These are phyloP conservation scores for Phytophthora citrophthora DNA, from an alignment of 352 stramenopile genomes.

Conservation along the genomic window DNA sequence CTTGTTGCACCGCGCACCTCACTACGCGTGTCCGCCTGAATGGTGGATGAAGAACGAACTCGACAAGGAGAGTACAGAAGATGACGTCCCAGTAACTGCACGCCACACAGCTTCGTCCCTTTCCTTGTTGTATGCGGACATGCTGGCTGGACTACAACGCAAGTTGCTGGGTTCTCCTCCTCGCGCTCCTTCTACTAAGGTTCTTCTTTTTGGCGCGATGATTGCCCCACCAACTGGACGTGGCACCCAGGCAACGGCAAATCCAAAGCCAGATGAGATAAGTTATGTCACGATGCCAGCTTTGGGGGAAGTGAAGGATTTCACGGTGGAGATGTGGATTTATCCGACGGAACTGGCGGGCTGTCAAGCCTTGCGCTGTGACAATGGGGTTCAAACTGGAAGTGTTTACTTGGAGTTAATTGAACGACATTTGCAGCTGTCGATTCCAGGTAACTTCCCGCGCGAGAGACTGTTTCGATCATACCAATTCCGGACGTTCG, in stretches of 20 bases:
- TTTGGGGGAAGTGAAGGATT: slow-evolving; percentile 66
- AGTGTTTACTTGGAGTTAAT: slow-evolving; percentile 82
- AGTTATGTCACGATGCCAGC: slow-evolving; percentile 74
- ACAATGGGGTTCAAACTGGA: slow-evolving; percentile 74
- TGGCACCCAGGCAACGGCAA: slow-evolving; percentile 22
- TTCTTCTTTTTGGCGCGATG: slow-evolving; percentile 68
- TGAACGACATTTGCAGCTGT: slow-evolving; percentile 66
- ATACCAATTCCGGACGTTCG: slow-evolving; percentile 57
- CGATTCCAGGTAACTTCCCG: slow-evolving; percentile 75
- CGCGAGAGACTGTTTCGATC: slow-evolving; percentile 72
- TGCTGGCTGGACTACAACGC: slow-evolving; percentile 61
- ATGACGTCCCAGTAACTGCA: slow-evolving; percentile 22
- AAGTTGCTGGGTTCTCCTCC: slow-evolving; percentile 51
- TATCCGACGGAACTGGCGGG: slow-evolving; percentile 66
- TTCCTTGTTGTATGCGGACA: slow-evolving; percentile 75
- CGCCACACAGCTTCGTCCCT: slow-evolving; percentile 80
- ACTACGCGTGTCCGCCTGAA: slow-evolving; percentile 53
- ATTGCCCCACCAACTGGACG: slow-evolving; percentile 15
- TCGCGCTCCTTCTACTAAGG: slow-evolving; percentile 48
- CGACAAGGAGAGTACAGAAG: slow-evolving; percentile 17
- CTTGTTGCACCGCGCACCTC: slow-evolving; percentile 64
- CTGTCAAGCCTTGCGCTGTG: slow-evolving; percentile 71
- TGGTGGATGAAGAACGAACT: slow-evolving; percentile 76
- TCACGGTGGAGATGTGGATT: slow-evolving; percentile 86
- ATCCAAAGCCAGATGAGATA: slow-evolving; percentile 55